Conservation (phyloP, 306 rosid species). For the Vigna trinervia region DNA sequence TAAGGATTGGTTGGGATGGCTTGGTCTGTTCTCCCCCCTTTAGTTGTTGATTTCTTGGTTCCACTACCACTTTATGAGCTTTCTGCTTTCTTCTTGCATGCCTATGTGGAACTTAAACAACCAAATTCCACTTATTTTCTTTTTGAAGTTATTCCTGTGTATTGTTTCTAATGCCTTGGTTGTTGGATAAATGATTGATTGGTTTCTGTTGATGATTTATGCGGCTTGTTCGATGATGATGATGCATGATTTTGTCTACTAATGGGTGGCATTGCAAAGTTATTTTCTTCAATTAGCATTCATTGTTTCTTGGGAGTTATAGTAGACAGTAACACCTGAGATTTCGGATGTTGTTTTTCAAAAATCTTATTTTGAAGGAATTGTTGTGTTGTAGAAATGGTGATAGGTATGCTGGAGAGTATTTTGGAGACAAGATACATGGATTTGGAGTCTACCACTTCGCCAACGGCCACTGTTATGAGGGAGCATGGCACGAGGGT, state of each 20-base stretch:
- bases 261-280: neutral
- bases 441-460: constrained; percentile 98
- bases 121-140: neutral
- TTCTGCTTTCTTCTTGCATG: neutral
- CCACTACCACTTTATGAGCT: neutral
- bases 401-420: constrained; percentile 97
- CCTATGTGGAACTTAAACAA: neutral
- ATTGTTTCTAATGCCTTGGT: neutral
- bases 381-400: constrained; percentile 72
- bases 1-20: neutral
- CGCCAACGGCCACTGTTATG: constrained; percentile 93
- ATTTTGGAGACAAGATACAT: constrained; percentile 96
- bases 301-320: constrained; percentile 1
- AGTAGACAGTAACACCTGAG: neutral
- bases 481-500: constrained; percentile 99
- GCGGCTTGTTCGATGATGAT: constrained; percentile 17
- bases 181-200: neutral
- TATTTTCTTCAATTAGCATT: neutral
- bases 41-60: neutral
- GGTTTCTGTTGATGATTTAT: constrained; percentile 2
- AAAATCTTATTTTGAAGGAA: neutral
- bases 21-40: neutral
- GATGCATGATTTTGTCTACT: neutral
- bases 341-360: neutral
- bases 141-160: neutral